Base-by-base conservation (phyloP, 345 rosid genomes). In the Carallia pectinifolia region DNA sequence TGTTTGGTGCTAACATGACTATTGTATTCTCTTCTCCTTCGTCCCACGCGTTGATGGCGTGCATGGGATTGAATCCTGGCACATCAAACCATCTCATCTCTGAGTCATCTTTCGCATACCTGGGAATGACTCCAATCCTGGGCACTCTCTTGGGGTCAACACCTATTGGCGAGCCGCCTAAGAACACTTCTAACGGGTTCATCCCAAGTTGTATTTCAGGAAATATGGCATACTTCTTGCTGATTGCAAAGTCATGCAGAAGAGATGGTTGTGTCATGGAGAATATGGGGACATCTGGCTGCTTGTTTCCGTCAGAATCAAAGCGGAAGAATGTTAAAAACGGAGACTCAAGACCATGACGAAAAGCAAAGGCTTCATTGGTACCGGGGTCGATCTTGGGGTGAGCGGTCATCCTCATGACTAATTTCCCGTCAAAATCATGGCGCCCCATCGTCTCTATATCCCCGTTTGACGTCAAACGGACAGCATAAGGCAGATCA, bases 341-440 rank as follows among this genome's bases (percentile, higher is more conserved):
- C 2, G 92, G 89, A 5, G 89, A 89, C 37, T 81, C 1, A 10
- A 86, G 87, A 0, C 87, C 79, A 27, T 85, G 84, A 31, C 89
- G 74, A 70, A 87, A 87, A 36, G 88, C 88, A 38, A 87, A 87
- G 16, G 85, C 79, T 79, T 85, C 92, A 0, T 82, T 82, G 0
- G 92, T 82, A 7, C 79, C 79, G 4, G 72, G 60, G 53, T 85
- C 92, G 18, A 68, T n/a, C 67, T 87, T 87, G 30, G 88, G 92
- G 75, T 87, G 92, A 50, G 92, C 89, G 5, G 89, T 87, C 89
- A 87, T 87, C 78, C 86, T 82, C 81, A 81, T 82, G 66, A 76
- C 52, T 62, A 85, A 38, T 37, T 85, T 82, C 50, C 88, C 85
- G 30, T 81, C 78, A 72, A 83, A 87, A 67, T 85, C 86, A 19